phyloP scores from a whole-genome alignment of 192 early-diverging fungal genomes.

The Coemansia sp. region DNA sequence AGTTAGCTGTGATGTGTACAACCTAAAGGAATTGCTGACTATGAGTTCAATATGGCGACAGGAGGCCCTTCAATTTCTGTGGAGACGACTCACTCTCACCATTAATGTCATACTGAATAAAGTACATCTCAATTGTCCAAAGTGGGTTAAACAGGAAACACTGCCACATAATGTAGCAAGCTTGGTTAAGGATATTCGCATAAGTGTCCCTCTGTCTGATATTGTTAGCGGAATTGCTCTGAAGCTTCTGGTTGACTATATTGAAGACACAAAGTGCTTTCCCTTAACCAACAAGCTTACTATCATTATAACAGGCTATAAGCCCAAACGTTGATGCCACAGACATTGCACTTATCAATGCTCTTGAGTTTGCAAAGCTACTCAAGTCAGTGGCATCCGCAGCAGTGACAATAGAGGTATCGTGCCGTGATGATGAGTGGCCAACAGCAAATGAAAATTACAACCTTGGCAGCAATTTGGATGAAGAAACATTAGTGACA shows the following conservation, averaged over 20 bases:
- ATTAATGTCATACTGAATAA: neutral
- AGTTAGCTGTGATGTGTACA: neutral
- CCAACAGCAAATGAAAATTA: no score
- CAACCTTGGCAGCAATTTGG: neutral
- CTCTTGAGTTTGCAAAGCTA: neutral
- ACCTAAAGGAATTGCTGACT: neutral
- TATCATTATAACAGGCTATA: neutral
- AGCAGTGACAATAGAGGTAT: neutral
- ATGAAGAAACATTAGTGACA: neutral
- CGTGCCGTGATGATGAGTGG: neutral
- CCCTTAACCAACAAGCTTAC: neutral
- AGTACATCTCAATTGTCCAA: neutral
- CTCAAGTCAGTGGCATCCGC: neutral
- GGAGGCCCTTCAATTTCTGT: neutral
- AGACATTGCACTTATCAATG: neutral
- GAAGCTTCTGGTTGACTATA: neutral
- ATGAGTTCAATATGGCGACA: neutral
- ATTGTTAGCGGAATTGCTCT: neutral
- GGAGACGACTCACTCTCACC: neutral
- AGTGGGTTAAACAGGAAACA: neutral
- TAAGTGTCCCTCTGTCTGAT: neutral
- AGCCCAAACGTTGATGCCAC: neutral
- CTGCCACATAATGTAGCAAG: neutral
- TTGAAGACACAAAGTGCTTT: neutral
- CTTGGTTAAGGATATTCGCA: neutral